These are phyloP conservation scores for Yarrowia alimentaria DNA, from an alignment of 805 yeast genomes.

Conservation along the genomic window DNA sequence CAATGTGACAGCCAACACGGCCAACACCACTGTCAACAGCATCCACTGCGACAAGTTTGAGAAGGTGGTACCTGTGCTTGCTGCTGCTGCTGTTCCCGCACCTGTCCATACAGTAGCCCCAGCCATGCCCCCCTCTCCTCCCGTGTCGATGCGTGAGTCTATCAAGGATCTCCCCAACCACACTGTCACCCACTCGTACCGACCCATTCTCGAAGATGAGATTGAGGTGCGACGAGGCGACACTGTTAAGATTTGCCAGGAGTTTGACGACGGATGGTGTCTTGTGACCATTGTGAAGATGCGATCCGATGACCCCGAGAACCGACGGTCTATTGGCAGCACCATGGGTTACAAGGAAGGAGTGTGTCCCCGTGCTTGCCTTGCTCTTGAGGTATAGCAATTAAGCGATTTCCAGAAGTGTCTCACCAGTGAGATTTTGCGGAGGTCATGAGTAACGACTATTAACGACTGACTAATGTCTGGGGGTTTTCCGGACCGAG, in stretches of 20 bases:
- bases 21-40: constrained; percentile 17
- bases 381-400: constrained; percentile 15
- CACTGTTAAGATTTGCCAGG: constrained; percentile 67
- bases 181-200: constrained; percentile 67
- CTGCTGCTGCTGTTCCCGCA: not conserved
- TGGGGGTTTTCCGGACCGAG: constrained; percentile 16
- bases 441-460: no score
- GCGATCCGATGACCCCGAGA: constrained; percentile 24
- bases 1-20: constrained; percentile 10
- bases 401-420: no score
- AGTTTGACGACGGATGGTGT: constrained; percentile 96
- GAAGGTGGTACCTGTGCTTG: not conserved
- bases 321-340: constrained; percentile 20
- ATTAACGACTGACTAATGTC: constrained; percentile 14
- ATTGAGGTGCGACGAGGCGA: constrained; percentile 66
- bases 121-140: constrained; percentile 36
- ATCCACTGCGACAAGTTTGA: no score
- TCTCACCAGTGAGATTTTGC: no score
- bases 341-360: constrained; percentile 20
- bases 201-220: constrained; percentile 82
- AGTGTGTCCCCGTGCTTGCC: constrained; percentile 17
- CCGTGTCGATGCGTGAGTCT: constrained; percentile 52
- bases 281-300: constrained; percentile 44
- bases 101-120: constrained; percentile 3
- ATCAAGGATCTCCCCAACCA: constrained; percentile 33